Evolutionary conservation across 2,329 filamentous ascomycete genomes (phyloP), one percentile per base, ranked within the genome.

Genomic region (Intubia oerlemansii): DNA sequence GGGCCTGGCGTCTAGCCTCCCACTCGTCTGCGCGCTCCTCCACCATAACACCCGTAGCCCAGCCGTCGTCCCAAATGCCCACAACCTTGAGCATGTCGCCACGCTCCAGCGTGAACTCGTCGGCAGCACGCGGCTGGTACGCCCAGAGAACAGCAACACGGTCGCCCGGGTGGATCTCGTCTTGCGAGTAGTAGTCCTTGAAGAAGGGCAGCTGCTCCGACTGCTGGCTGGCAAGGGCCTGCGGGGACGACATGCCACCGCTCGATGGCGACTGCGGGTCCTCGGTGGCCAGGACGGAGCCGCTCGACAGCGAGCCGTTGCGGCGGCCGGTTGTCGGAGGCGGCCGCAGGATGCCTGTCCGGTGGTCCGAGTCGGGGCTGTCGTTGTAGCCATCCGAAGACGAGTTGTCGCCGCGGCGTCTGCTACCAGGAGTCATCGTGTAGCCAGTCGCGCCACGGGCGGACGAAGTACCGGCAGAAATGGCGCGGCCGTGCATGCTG

Each of bases 11-110:
- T 37, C 74, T 65, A 24, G 65, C 62, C 41, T 91, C 79, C 71
- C 81, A 93, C 38, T 93, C 80, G 35, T 95, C 85, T 3, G 82
- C 82, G 31, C 69, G 65, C 42, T 91, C 79, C 30, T 74, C 63
- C 32, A 91, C 56, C 45, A 90, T 62, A 31, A 93, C 65, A 42
- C 88, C 88, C 2, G 88, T 98, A 9, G 88, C 88, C 88, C 88
- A 98, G 26, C 88, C 88, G 47, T 98, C 88, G 44, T 98, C 88
- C 88, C 88, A 98, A 39, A 98, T 98, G 36, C 88, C 88, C 18
- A 95, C 76, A 10, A 98, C 74, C 54, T 93, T 95, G 44, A 98
- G 64, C 84, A 98, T 93, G 46, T 98, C 88, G 30, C 88, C 88
- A 33, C 88, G 71, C 43, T 95, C 88, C 21, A 98, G 59, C 22